Conservation (phyloP, 805 yeast species). For the Candida sphagnicola region DNA sequence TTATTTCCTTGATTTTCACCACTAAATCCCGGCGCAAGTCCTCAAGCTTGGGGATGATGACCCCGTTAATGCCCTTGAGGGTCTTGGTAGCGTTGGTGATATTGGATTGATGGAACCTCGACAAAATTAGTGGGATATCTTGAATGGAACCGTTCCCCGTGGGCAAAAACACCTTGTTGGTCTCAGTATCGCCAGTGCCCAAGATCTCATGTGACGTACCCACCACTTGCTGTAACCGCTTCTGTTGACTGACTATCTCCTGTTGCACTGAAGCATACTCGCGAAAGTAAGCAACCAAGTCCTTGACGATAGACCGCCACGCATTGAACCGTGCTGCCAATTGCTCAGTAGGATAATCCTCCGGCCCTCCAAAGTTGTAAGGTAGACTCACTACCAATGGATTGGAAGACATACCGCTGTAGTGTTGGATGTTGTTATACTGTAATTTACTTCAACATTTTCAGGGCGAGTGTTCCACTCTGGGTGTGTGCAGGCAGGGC, state of each 20-base stretch:
- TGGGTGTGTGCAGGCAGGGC: too few relatives aligned
- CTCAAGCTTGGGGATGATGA: conserved; percentile 52
- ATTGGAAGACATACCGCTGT: conserved; percentile 13
- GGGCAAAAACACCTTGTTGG: conserved; percentile 61
- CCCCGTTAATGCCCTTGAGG: conserved; percentile 44
- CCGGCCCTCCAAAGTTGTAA: conserved; percentile 26
- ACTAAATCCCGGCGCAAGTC: conserved; percentile 66
- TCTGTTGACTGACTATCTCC: conserved; percentile 79
- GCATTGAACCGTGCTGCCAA: conserved; percentile 79
- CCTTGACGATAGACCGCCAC: conserved; percentile 78
- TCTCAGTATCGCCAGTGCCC: conserved; percentile 24
- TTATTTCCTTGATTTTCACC: conserved; percentile 84
- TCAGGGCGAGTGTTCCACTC: too few relatives aligned
- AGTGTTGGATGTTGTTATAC: background rate
- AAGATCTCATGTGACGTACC: conserved; percentile 15
- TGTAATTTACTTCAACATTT: background rate
- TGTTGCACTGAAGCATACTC: conserved; percentile 85
- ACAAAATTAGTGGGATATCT: conserved; percentile 70
- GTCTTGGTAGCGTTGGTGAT: conserved; percentile 36
- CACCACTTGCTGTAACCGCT: conserved; percentile 76
- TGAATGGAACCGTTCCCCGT: conserved; percentile 70
- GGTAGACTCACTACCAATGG: conserved; percentile 40
- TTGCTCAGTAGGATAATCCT: conserved; percentile 73
- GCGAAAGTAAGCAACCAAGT: conserved; percentile 67
- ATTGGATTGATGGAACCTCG: conserved; percentile 45